These are phyloP conservation scores for Zymoseptoria crescenta DNA, from an alignment of 2,329 filamentous ascomycete species.

Conservation along the genomic window DNA sequence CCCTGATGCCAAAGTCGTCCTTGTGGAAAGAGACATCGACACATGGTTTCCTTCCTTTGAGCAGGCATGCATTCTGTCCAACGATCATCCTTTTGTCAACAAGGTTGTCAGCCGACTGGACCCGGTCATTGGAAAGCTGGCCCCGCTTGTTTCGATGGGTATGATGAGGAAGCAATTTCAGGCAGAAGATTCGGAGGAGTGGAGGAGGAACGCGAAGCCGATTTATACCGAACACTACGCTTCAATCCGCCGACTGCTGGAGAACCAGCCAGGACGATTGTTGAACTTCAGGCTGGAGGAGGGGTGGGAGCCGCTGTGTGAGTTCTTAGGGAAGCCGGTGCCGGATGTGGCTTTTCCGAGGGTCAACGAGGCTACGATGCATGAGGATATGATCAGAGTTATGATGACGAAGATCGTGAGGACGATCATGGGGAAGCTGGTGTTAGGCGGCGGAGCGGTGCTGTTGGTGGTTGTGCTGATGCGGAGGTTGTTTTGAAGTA, in stretches of 20 bases:
- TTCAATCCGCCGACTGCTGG: not conserved
- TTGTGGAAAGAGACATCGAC: conserved; percentile 19
- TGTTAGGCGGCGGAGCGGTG: not conserved
- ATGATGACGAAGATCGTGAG: conserved; percentile 1
- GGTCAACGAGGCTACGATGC: conserved; percentile 5
- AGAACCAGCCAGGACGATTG: conserved; percentile 1
- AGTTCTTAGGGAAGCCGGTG: conserved; percentile 9
- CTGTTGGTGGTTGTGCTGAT: not conserved
- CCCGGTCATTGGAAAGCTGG: not conserved
- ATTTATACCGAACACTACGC: not conserved
- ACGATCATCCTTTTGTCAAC: conserved; percentile 1
- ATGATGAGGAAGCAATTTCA: conserved; percentile 13
- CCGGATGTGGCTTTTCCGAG: conserved; percentile 7
- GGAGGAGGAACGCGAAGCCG: conserved; percentile 7
- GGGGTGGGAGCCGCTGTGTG: conserved; percentile 10
- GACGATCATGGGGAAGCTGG: not conserved
- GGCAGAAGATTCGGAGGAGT: conserved; percentile 6
- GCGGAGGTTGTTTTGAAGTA: not conserved
- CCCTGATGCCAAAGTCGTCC: conserved; percentile 21
- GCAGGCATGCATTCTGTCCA: conserved; percentile 8
- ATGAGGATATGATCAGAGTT: conserved; percentile 9
- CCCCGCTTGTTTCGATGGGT: conserved; percentile 4
- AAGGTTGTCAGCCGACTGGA: conserved; percentile 3
- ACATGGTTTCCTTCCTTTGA: conserved; percentile 12
- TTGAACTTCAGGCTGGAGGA: not conserved